A percentile compares a stretch with the other conserved stretches of the same genome.
Conservation (phyloP, 371 early-diverging fungal species). For the Mucor lusitanicus region DNA sequence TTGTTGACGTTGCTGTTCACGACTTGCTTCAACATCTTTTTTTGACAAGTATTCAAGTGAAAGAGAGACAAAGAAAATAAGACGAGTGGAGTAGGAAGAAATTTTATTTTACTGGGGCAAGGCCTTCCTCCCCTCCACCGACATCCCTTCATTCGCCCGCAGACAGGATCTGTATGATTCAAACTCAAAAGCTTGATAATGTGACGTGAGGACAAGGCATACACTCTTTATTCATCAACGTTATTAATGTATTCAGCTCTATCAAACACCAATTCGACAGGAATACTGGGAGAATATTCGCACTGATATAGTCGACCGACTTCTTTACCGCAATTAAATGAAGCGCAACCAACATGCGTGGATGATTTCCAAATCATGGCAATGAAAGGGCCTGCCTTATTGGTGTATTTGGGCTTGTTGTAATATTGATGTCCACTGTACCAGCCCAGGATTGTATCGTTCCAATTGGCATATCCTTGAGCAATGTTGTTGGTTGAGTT, state of each 20-base stretch:
- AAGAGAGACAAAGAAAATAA: slow-evolving; percentile 11
- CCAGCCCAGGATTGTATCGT: background rate
- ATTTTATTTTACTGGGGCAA: slow-evolving; percentile 20
- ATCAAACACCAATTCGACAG: background rate
- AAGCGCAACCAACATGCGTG: background rate
- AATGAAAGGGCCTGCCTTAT: background rate
- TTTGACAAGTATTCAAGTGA: background rate
- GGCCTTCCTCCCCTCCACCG: background rate
- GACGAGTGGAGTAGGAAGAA: background rate
- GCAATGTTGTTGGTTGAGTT: background rate
- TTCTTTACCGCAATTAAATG: background rate
- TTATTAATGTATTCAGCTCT: background rate
- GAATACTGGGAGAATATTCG: slow-evolving; percentile 6
- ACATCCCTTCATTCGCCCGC: background rate
- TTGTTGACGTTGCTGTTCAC: background rate
- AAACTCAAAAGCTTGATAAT: background rate
- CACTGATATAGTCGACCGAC: background rate
- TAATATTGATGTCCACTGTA: background rate
- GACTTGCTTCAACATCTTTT: slow-evolving; percentile 12
- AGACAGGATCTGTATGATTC: background rate
- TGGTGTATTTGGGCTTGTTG: background rate
- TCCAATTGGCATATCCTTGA: background rate
- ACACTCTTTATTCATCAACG: background rate
- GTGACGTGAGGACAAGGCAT: background rate
- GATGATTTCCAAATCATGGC: slow-evolving; percentile 8